These are phyloP conservation scores for Tolypocladium endophyticum DNA, from an alignment of 2,329 filamentous ascomycete genomes.

Conservation along the genomic window DNA sequence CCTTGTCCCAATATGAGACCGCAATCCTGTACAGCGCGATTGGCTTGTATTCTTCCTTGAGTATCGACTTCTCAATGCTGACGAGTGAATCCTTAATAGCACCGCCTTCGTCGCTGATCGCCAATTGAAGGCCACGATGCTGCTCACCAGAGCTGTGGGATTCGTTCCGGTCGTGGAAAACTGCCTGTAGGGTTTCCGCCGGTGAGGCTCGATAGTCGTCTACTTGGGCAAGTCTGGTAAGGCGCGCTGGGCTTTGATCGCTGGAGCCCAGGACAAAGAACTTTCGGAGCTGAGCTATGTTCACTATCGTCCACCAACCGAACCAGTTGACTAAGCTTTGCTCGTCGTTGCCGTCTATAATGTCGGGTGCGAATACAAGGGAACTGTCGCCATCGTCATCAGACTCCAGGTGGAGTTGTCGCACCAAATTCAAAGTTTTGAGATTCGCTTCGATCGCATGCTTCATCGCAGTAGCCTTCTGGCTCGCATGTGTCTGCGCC, in stretches of 20 bases:
- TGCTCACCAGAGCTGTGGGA: not conserved
- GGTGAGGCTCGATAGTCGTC: slow-evolving; percentile 23
- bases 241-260: slow-evolving; percentile 6
- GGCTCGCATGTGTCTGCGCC: not conserved
- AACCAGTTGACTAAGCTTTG: slow-evolving; percentile 55
- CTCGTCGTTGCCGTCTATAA: slow-evolving; percentile 48
- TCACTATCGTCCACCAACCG: slow-evolving; percentile 42
- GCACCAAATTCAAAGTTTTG: slow-evolving; percentile 12
- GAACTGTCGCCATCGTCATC: slow-evolving; percentile 12
- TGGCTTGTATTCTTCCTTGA: slow-evolving; percentile 6
- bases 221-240: slow-evolving; percentile 12
- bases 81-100: not conserved
- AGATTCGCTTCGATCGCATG: slow-evolving; percentile 7
- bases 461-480: not conserved
- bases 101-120: not conserved
- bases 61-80: not conserved
- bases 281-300: slow-evolving; percentile 39
- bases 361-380: slow-evolving; percentile 33
- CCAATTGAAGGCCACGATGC: not conserved
- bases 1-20: slow-evolving; percentile 26
- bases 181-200: slow-evolving; percentile 20
- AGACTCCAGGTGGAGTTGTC: slow-evolving; percentile 7
- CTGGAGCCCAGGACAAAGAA: slow-evolving; percentile 45
- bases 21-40: slow-evolving; percentile 25
- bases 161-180: slow-evolving; percentile 10